Conservation (phyloP, 495 filamentous ascomycete species). For the Penicillium robsamsonii region DNA sequence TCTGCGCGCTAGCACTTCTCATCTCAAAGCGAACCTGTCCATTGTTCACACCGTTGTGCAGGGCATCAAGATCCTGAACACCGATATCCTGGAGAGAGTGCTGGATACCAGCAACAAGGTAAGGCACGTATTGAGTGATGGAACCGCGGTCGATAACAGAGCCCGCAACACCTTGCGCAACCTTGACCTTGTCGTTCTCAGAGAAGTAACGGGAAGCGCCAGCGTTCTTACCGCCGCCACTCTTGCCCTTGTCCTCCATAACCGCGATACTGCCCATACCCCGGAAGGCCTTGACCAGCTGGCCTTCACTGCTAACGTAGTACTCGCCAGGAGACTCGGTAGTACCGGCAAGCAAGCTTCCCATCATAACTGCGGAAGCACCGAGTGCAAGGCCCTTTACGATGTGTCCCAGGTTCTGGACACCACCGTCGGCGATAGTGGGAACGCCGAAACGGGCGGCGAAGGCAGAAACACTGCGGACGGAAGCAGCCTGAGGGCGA, state of each 20-base stretch:
- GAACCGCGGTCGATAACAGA: conserved; percentile 72
- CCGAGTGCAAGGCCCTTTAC: conserved; percentile 96
- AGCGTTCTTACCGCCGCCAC: conserved; percentile 74
- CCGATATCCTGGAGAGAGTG: conserved; percentile 97
- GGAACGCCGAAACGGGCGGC: conserved; percentile 93
- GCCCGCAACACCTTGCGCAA: conserved; percentile 91
- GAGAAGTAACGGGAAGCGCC: conserved; percentile 98
- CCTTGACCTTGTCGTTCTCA: conserved; percentile 87
- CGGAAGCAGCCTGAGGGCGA: conserved; percentile 87
- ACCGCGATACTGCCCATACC: conserved; percentile 98
- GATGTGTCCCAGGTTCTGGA: conserved; percentile 98
- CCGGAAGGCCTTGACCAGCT: conserved; percentile 97
- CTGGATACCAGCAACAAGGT: conserved; percentile 91
- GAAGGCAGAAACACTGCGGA: conserved; percentile 84
- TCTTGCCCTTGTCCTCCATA: conserved; percentile 95
- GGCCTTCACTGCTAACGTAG: conserved; percentile 88
- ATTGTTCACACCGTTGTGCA: conserved; percentile 71
- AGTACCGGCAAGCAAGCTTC: conserved; percentile 92
- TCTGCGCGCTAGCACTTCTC: conserved; percentile 86
- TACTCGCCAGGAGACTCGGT: conserved; percentile 97
- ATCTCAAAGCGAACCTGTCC: conserved; percentile 89
- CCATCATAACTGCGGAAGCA: conserved; percentile 98
- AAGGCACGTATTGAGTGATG: conserved; percentile 90
- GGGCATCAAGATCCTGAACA: conserved; percentile 66
- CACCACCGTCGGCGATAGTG: conserved; percentile 95